A percentile compares a stretch with the other conserved stretches of the same genome.
phyloP scores from a whole-genome alignment of 805 yeast species.

The Metschnikowia kunwiensis region DNA sequence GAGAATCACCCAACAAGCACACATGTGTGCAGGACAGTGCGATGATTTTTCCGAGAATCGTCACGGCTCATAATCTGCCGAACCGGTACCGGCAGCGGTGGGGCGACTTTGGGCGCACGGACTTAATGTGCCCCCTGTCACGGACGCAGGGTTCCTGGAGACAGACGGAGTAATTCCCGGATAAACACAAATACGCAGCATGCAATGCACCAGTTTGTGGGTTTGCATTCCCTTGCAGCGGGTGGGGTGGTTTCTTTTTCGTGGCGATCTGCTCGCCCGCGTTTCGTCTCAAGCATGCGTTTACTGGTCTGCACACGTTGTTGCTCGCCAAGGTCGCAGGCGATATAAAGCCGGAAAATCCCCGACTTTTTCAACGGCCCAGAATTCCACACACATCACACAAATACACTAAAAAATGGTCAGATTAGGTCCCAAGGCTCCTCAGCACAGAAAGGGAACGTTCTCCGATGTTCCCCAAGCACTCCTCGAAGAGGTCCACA shows the following conservation, averaged over 20 bases:
- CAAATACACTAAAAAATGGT: conserved; percentile 49
- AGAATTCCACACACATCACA: conserved; percentile 1
- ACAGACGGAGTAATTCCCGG: too few relatives aligned
- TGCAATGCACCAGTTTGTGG: too few relatives aligned
- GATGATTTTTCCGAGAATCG: neutral
- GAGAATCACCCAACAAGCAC: conserved; percentile 13
- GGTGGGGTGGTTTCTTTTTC: too few relatives aligned
- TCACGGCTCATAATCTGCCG: neutral
- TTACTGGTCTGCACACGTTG: conserved; percentile 11
- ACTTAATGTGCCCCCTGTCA: too few relatives aligned
- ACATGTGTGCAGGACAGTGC: neutral
- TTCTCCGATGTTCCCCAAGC: conserved; percentile 62
- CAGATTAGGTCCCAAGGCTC: conserved; percentile 79
- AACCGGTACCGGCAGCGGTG: neutral
- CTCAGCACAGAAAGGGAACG: conserved; percentile 70
- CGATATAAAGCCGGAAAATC: conserved; percentile 11
- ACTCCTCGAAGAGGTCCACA: conserved; percentile 54
- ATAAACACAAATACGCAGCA: too few relatives aligned
- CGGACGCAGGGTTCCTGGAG: too few relatives aligned
- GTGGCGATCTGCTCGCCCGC: too few relatives aligned
- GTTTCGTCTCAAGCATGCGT: too few relatives aligned
- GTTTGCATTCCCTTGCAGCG: too few relatives aligned
- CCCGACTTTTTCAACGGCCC: conserved; percentile 1
- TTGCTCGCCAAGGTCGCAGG: conserved; percentile 7
- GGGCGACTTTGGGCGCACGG: too few relatives aligned